These are phyloP conservation scores for Exophiala sp. DNA, from an alignment of 2,329 filamentous ascomycete species.

Conservation along the genomic window DNA sequence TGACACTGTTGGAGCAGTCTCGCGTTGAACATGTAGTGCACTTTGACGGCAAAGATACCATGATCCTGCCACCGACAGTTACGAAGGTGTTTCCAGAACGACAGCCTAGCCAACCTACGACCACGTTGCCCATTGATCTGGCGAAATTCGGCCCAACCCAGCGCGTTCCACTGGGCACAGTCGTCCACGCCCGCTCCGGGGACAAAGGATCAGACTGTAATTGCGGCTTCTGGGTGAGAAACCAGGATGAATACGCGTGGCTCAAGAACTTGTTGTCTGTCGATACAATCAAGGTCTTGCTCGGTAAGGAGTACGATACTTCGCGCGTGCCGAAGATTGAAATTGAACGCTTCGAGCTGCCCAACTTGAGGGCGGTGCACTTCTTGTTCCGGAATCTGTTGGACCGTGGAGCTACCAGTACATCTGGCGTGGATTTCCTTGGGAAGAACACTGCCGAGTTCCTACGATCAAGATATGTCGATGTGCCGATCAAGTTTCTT, in stretches of 20 bases:
- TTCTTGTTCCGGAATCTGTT: slow-evolving; percentile 38
- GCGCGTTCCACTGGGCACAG: slow-evolving; percentile 31
- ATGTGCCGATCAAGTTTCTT: slow-evolving; percentile 35
- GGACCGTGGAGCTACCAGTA: slow-evolving; percentile 36
- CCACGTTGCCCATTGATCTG: slow-evolving; percentile 24
- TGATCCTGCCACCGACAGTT: slow-evolving; percentile 27
- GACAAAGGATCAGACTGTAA: slow-evolving; percentile 36
- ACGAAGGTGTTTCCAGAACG: slow-evolving; percentile 28
- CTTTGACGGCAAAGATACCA: slow-evolving; percentile 26
- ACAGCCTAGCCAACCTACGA: slow-evolving; percentile 26
- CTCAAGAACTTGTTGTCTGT: slow-evolving; percentile 28
- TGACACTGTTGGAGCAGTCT: slow-evolving; percentile 29
- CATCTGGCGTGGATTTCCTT: slow-evolving; percentile 36
- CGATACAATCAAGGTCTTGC: slow-evolving; percentile 29
- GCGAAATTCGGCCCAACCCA: slow-evolving; percentile 31
- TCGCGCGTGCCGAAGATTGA: slow-evolving; percentile 26
- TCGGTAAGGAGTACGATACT: slow-evolving; percentile 37
- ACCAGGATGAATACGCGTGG: slow-evolving; percentile 32
- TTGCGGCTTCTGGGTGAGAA: slow-evolving; percentile 35
- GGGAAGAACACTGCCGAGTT: slow-evolving; percentile 40
- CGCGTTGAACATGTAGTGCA: slow-evolving; percentile 31
- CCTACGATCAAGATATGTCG: slow-evolving; percentile 34
- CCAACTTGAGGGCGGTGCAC: slow-evolving; percentile 38
- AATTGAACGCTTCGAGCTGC: slow-evolving; percentile 46
- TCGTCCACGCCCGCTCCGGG: slow-evolving; percentile 35